These are phyloP conservation scores for Neonectria coccinea DNA, from an alignment of 2,329 filamentous ascomycete species.

Conservation along the genomic window DNA sequence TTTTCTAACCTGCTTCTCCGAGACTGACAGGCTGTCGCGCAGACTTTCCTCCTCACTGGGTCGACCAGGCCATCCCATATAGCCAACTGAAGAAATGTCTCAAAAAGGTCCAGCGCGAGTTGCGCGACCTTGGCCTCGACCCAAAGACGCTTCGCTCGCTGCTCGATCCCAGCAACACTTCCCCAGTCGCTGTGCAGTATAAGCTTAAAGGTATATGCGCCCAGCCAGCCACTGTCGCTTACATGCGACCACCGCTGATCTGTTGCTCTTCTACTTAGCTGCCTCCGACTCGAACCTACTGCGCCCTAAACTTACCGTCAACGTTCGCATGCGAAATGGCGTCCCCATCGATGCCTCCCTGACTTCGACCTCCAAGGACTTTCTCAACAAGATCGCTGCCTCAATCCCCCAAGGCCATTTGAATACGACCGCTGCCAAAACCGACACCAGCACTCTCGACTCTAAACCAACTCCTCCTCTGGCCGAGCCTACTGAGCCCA, in stretches of 20 bases:
- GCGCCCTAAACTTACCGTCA: conserved; percentile 76
- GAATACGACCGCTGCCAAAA: conserved; percentile 11
- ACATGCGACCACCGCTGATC: not conserved
- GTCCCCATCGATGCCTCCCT: conserved; percentile 76
- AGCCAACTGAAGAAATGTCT: conserved; percentile 89
- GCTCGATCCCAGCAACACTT: conserved; percentile 63
- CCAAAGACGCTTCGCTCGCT: conserved; percentile 76
- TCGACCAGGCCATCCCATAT: conserved; percentile 84
- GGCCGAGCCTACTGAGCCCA: not conserved
- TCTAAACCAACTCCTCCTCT: conserved; percentile 10
- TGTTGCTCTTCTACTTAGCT: conserved; percentile 42
- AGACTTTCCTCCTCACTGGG: conserved; percentile 79
- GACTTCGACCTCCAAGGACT: conserved; percentile 71
- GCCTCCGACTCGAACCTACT: conserved; percentile 60
- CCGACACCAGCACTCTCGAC: conserved; percentile 15
- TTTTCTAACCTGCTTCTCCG: not conserved
- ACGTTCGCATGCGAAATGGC: conserved; percentile 74
- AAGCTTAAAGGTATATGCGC: conserved; percentile 60
- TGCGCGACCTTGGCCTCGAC: conserved; percentile 77
- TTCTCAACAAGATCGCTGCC: conserved; percentile 70
- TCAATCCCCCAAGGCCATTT: conserved; percentile 48
- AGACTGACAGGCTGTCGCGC: conserved; percentile 3
- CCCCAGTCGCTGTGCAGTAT: conserved; percentile 64
- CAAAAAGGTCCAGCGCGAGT: conserved; percentile 80
- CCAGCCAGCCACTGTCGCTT: not conserved